Evolutionary conservation across 371 early-diverging fungal genomes (phyloP).

Genomic region (Mucor lusitanicus): DNA sequence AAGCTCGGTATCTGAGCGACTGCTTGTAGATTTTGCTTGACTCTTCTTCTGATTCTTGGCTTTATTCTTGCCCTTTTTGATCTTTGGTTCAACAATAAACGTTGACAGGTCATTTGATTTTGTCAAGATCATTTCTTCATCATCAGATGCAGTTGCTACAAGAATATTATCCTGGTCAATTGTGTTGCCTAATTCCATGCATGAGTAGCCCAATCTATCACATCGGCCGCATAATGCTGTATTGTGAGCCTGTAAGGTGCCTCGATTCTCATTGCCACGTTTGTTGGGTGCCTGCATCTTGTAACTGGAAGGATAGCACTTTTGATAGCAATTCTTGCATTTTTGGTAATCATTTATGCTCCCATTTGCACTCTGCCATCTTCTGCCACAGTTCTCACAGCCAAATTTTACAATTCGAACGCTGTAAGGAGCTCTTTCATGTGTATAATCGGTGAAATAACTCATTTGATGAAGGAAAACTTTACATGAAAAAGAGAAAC

Average conservation of each 20-base stretch:
- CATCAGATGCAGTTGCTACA: background rate
- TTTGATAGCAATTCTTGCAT: conserved; percentile 5
- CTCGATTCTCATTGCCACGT: conserved; percentile 4
- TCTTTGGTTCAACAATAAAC: background rate
- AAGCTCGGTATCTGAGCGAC: too few species aligned
- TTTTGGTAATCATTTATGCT: conserved; percentile 1
- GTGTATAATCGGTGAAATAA: background rate
- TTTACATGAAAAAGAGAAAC: background rate
- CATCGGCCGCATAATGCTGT: conserved; percentile 10
- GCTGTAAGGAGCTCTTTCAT: background rate
- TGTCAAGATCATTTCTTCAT: background rate
- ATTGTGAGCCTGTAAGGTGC: background rate
- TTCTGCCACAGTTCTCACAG: background rate
- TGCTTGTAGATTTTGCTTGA: background rate
- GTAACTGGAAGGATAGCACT: conserved; percentile 2
- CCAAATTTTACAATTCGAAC: background rate
- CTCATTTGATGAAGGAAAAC: background rate
- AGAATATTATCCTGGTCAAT: background rate
- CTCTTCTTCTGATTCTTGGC: background rate
- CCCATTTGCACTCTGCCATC: conserved; percentile 6
- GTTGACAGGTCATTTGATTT: background rate
- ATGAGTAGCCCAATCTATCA: conserved; percentile 4
- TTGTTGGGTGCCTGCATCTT: conserved; percentile 10
- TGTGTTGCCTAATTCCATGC: conserved; percentile 2
- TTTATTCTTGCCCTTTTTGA: background rate